Conservation (phyloP, 169 alveolate species). For the Babesia sp. region DNA sequence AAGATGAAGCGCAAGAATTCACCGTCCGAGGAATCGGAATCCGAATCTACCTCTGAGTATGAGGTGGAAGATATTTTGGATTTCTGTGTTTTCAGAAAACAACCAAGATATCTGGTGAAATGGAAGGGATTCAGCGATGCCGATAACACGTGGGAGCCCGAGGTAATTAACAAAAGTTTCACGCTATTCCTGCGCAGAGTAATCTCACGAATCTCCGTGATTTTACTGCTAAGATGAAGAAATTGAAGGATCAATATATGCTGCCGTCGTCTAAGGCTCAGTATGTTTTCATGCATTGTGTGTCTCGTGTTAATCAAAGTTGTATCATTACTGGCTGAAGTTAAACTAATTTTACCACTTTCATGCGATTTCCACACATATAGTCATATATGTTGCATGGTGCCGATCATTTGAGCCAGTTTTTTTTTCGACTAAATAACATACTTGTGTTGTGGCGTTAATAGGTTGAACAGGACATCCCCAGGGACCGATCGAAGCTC, state of each 20-base stretch:
- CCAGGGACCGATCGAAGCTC: too few species aligned
- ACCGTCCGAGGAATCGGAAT: not conserved
- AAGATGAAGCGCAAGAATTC: slow-evolving; percentile 27
- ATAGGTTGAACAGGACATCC: too few species aligned
- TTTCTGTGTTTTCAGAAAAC: slow-evolving; percentile 20
- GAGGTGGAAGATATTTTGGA: slow-evolving; percentile 67
- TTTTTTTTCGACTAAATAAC: too few species aligned
- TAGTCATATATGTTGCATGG: too few species aligned
- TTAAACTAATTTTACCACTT: too few species aligned
- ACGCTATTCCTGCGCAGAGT: slow-evolving; percentile 1
- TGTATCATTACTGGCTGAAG: too few species aligned
- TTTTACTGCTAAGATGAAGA: slow-evolving; percentile 52
- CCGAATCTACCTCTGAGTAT: slow-evolving; percentile 51
- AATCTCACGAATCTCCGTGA: slow-evolving; percentile 59
- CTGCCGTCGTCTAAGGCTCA: not conserved
- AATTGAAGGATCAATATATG: slow-evolving; percentile 29
- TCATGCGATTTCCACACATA: too few species aligned
- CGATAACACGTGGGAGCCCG: slow-evolving; percentile 83
- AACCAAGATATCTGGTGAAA: slow-evolving; percentile 68
- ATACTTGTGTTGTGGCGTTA: too few species aligned
- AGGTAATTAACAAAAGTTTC: slow-evolving; percentile 15
- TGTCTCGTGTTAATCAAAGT: too few species aligned
- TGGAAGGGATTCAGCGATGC: slow-evolving; percentile 79
- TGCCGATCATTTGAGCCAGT: too few species aligned
- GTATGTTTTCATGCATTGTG: too few species aligned